Base-by-base conservation (phyloP, 768 basidiomycete genomes). In the Calocybe cyanea region DNA sequence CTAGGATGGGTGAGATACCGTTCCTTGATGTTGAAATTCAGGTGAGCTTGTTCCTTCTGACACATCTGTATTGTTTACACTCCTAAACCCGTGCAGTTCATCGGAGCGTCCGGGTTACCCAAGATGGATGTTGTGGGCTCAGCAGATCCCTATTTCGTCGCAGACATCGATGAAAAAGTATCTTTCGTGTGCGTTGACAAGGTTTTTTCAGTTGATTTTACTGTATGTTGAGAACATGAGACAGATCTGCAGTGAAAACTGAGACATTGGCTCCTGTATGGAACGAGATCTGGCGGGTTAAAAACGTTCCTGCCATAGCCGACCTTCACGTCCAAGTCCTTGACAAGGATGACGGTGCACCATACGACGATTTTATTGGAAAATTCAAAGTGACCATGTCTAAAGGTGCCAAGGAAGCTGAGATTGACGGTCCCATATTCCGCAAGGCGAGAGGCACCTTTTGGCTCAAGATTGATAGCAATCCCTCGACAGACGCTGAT, bases 211-310 rank as follows among this genome's bases (percentile, higher is more conserved):
- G n/a, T n/a, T 36, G 23, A 21, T 1, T 28, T 31, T 17, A 14
- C n/a, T 44, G 32, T 7, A 17, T 6, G 19, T 33, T 3, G 45
- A 25, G 3, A 3, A 41, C 30, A 21, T 32, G 19, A 38, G 36
- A 9, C 50, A 89, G 87, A 33, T 89, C 87, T 0, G 77, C 80
- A 0, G 81, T 89, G 8, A 71, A 83, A 53, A 43, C 63, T 10
- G 67, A 77, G 37, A 81, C 79, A 6, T 61, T 80, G 15, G 53
- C 66, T 0, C 87, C 87, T 0, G 80, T 85, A 15, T 89, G 87
- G 87, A 83, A 90, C 55, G 87, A 87, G 57, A 50, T 69, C 7
- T 89, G 87, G 87, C 65, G 67, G 25, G 64, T 89, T 50, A 84
- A 80, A 64, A 87, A 85, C 56, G 86, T 89, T 11, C 87, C 87